Evolutionary conservation across 2,329 filamentous ascomycete species (phyloP).

Genomic region (Clonostachys byssicola): DNA sequence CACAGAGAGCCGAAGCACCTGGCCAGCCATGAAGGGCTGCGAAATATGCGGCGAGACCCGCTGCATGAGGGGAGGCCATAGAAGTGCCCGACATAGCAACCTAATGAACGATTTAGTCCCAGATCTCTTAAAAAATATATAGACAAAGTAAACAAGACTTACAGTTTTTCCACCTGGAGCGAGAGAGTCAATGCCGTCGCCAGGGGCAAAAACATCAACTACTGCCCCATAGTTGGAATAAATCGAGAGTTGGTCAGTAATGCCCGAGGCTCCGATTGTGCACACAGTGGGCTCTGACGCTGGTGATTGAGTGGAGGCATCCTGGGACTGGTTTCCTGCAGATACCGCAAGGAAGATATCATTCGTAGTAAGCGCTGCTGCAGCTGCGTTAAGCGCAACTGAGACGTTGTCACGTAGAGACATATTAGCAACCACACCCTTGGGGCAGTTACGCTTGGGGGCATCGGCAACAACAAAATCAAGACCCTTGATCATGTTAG

Average conservation of each 20-base stretch:
- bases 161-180: background rate
- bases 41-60: conserved; percentile 34
- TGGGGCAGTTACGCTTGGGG: conserved; percentile 93
- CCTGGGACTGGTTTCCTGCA: conserved; percentile 96
- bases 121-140: background rate
- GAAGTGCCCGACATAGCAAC: conserved; percentile 34
- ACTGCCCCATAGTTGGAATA: conserved; percentile 99
- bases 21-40: conserved; percentile 33
- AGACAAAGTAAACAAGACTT: background rate
- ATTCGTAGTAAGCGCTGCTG: conserved; percentile 87
- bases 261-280: conserved; percentile 91
- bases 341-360: conserved; percentile 98
- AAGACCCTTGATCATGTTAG: conserved; percentile 20
- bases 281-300: conserved; percentile 88
- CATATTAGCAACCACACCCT: conserved; percentile 99
- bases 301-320: conserved; percentile 99
- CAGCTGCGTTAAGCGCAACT: conserved; percentile 80
- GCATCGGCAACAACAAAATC: conserved; percentile 92
- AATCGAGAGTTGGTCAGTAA: conserved; percentile 95
- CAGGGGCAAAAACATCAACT: conserved; percentile 98
- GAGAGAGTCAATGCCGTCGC: conserved; percentile 84
- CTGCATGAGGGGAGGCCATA: conserved; percentile 33
- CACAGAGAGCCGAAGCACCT: conserved; percentile 39
- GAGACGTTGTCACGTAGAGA: conserved; percentile 98
- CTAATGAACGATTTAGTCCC: background rate